phyloP scores from a whole-genome alignment of 208 protist genomes.

The Balamuthia mandrillaris region DNA sequence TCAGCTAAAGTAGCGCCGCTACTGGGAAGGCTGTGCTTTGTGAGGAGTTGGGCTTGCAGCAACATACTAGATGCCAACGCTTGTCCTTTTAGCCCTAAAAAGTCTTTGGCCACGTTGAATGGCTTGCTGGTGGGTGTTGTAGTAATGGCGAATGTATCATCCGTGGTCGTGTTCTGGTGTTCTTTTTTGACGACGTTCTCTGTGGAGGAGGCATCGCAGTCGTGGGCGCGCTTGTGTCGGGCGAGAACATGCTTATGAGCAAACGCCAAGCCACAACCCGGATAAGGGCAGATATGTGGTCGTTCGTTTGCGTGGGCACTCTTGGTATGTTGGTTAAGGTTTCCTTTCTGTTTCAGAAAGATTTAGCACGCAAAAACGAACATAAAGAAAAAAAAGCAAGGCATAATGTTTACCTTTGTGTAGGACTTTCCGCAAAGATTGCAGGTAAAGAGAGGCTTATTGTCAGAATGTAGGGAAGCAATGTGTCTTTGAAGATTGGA shows the following conservation, averaged over 20 bases:
- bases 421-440: neutral
- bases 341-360: neutral
- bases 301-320: neutral
- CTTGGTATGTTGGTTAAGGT: neutral
- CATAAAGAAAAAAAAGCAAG: neutral
- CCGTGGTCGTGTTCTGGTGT: too few species aligned
- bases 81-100: too few species aligned
- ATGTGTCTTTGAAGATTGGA: neutral
- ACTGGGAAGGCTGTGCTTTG: too few species aligned
- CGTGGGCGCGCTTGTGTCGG: neutral
- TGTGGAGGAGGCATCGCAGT: too few species aligned
- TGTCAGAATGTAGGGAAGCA: neutral
- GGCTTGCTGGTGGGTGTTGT: too few species aligned
- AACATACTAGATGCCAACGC: too few species aligned
- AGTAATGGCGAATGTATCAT: too few species aligned
- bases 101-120: too few species aligned
- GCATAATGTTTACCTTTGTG: neutral
- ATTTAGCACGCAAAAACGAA: neutral
- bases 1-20: too few species aligned
- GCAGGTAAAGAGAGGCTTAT: conserved; percentile 3
- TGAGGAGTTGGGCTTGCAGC: too few species aligned
- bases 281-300: neutral
- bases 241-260: conserved; percentile 3
- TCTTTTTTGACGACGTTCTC: too few species aligned
- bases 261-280: neutral